phyloP scores from a whole-genome alignment of 2,329 filamentous ascomycete genomes.

The Ophiostoma sp. region DNA sequence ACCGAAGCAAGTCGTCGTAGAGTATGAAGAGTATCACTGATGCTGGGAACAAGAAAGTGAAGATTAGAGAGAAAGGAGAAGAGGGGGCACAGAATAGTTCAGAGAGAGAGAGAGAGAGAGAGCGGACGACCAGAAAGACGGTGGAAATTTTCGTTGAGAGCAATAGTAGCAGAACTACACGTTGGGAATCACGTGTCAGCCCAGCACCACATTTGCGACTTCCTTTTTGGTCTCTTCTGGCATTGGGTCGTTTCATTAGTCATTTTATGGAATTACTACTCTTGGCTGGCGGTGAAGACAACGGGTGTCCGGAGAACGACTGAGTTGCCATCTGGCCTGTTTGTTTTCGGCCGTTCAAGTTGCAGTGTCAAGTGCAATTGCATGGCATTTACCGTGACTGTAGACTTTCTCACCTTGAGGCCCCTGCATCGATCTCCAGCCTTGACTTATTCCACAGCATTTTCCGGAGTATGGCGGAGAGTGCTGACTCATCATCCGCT shows the following conservation, averaged over 20 bases:
- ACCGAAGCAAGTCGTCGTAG: neutral
- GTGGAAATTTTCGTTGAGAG: slow-evolving; percentile 13
- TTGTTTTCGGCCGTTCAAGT: neutral
- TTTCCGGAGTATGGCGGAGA: neutral
- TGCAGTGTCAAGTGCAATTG: neutral
- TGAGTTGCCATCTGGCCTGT: neutral
- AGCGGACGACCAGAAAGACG: neutral
- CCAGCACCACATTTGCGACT: neutral
- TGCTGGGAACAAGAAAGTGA: neutral
- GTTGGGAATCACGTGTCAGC: slow-evolving; percentile 14
- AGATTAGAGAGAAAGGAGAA: neutral
- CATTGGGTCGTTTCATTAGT: neutral
- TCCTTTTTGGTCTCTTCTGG: neutral
- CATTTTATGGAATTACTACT: neutral
- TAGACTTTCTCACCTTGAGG: neutral
- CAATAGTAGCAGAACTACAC: neutral
- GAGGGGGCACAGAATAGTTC: neutral
- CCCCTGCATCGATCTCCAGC: neutral
- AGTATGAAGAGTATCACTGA: neutral
- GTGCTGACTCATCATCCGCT: neutral
- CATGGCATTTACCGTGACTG: neutral
- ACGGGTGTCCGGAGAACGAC: no score
- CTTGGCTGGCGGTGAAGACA: neutral
- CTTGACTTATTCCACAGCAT: neutral
- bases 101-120: neutral